Conservation (phyloP, 306 rosid species). For the Lathyrus oleraceus region DNA sequence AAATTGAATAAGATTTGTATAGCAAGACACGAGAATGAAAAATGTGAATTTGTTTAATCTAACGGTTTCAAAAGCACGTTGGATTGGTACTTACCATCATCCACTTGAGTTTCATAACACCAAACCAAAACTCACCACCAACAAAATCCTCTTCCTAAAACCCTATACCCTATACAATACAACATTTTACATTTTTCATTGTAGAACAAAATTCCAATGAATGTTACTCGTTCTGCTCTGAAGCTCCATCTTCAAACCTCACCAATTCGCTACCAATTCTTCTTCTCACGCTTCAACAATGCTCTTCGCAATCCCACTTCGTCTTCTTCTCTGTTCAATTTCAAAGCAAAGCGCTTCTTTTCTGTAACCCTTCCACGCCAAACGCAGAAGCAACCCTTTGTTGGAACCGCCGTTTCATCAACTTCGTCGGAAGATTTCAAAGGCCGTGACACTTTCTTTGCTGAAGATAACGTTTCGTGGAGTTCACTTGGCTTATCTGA, state of each 20-base stretch:
- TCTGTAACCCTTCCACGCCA: conserved; percentile 37
- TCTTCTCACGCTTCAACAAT: conserved; percentile 53
- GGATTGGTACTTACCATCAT: not conserved
- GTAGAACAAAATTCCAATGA: not conserved
- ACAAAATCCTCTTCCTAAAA: not conserved
- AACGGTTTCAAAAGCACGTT: not conserved
- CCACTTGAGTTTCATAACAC: not conserved
- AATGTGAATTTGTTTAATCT: not conserved
- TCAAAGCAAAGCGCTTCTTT: conserved; percentile 41
- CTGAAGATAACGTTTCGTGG: conserved; percentile 81
- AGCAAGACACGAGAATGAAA: too few species aligned
- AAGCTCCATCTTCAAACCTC: conserved; percentile 51
- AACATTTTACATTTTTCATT: not conserved
- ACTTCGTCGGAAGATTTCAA: conserved; percentile 36
- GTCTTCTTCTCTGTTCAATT: conserved; percentile 33
- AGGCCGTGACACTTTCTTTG: conserved; percentile 68
- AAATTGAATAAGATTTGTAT: too few species aligned
- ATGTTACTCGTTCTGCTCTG: conserved; percentile 53
- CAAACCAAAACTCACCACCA: not conserved
- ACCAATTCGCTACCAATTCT: conserved; percentile 47
- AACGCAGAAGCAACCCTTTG: conserved; percentile 41
- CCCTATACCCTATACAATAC: not conserved
- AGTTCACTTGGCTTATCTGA: conserved; percentile 76
- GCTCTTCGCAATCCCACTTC: conserved; percentile 38
- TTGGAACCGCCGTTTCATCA: conserved; percentile 32